Evolutionary conservation across 306 rosid species (phyloP), one percentile per base, ranked within the genome.

Genomic region (Ceratonia siliqua): DNA sequence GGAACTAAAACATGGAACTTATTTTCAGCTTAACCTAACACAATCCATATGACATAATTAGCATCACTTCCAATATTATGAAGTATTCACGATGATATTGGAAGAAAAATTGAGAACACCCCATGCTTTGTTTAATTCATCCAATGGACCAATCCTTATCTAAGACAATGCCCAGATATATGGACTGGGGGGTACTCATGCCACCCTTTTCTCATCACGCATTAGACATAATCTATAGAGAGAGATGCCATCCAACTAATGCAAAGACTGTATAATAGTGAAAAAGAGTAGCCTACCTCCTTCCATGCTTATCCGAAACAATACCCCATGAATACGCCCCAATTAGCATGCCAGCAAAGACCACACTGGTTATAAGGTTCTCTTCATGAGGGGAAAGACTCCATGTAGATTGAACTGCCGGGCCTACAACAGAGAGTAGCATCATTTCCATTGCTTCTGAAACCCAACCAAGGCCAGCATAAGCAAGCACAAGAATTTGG

Each of bases 381-480:
- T 94, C 93, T 76, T 94, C 79, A 53, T 77, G 87, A 68, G 99
- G 35, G 57, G 99, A 90, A 83, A 94, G 92, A 77, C 11, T 79
- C 97, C 96, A 92, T n/a, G 82, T 84, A 58, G 97, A 84, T 76
- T 85, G 89, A 77, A 92, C 93, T 8, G 99, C 99, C 6, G 99
- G 97, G 61, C 99, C 99, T 4, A 94, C 89, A 80, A 94, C 90
- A 24, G 96, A 94, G 33, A 94, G 97, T 21, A 94, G 62, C 99
- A 94, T 94, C 99, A 94, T 86, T 87, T 94, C 99, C 99, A 94
- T 94, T 33, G 97, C 99, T 84, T 94, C 99, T 56, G 99, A 90
- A 66, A 89, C 35, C 97, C 99, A 94, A 61, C 95, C 97, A 86
- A 92, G 77, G 69, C 99, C 99, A 3, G 99, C 99, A 74, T 94